These are phyloP conservation scores for Pseudocercospora fijiensis DNA, from an alignment of 2,329 filamentous ascomycete species.

Conservation along the genomic window DNA sequence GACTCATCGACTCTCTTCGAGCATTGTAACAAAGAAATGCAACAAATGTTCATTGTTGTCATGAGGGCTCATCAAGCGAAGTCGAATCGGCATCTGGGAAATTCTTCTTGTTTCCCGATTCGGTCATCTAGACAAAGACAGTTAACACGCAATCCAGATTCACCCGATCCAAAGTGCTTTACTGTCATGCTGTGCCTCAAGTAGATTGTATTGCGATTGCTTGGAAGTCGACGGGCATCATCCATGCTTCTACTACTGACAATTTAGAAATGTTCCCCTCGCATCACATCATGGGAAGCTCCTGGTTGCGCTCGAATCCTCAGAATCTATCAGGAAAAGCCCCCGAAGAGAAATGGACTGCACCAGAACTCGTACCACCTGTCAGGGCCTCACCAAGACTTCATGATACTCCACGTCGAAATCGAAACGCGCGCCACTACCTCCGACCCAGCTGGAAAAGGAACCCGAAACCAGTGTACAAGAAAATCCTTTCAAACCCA, in stretches of 20 bases:
- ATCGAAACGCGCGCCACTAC: slow-evolving; percentile 1
- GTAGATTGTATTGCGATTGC: neutral
- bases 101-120: neutral
- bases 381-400: neutral
- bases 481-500: neutral
- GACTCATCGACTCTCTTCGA: neutral
- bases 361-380: neutral
- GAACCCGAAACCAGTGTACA: neutral
- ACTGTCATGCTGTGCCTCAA: neutral
- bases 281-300: too few relatives aligned
- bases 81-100: neutral
- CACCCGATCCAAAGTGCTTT: neutral
- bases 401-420: neutral
- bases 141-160: neutral
- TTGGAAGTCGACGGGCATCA: neutral
- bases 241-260: neutral
- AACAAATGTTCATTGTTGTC: neutral
- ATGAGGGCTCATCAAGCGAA: neutral
- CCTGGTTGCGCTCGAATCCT: neutral
- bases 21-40: neutral
- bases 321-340: neutral
- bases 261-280: too few relatives aligned
- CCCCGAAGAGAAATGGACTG: neutral
- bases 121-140: neutral
- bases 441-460: slow-evolving; percentile 10